Evolutionary conservation across 2,329 filamentous ascomycete species (phyloP), one percentile per base, ranked within the genome.

Genomic region (Myriosclerotinia scirpicola): DNA sequence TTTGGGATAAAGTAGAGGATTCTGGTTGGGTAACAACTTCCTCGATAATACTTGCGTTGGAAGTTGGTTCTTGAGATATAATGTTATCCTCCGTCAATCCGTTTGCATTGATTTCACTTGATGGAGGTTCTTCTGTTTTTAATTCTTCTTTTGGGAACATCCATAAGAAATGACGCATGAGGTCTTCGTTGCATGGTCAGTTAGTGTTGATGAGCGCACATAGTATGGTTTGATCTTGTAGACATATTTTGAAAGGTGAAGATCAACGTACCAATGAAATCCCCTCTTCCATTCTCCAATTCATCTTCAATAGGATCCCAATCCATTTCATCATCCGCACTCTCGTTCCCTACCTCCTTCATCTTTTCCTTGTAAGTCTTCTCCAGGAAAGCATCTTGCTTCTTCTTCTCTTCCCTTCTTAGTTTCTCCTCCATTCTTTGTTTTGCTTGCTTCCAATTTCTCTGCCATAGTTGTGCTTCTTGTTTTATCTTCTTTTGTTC

Each of bases 231-330:
- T 26, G 8, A 1, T 30, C 48, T 7, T 50, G 15, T 34, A 1
- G 30, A 50, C 50, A 9, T 5, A 17, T n/a, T 36, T 38, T 22
- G 5, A 22, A 22, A 14, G 38, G 20, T 50, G 2, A 20, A 61
- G n/a, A 5, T 48, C 9, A 78, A 82, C 73, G 65, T 69, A 69
- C 67, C 69, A 48, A 71, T 65, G 34, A 80, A 83, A 67, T 74
- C 79, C 30, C 75, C 78, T 15, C 79, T 76, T 60, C 81, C 80
- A 50, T 81, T 79, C 67, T 81, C 78, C 52, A 80, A 69, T 2
- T 81, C 76, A 70, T 83, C 80, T 46, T 82, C 79, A 60, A 82
- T 81, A 8, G 80, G 81, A 74, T 83, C 81, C 81, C 81, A 83
- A 34, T 77, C 76, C 40, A 77, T 74, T 30, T 69, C 69, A 26